Base-by-base conservation (phyloP, 805 yeast genomes). In the Nakazawaea populi region DNA sequence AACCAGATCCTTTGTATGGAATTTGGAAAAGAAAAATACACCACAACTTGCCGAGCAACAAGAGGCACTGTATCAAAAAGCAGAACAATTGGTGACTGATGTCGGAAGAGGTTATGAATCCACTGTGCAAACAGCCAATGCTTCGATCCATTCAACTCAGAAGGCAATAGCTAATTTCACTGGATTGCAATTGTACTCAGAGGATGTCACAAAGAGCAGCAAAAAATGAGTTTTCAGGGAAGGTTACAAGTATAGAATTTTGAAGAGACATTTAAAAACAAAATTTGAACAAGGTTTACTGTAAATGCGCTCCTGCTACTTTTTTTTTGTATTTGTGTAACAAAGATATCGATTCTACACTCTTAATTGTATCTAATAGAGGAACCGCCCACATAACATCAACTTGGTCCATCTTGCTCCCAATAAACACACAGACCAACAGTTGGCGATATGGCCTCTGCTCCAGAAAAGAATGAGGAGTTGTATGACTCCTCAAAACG, bases 41-140 rank as follows among this genome's bases (percentile, higher is more conserved):
- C 95, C 96, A 5, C 73, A 71, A 39, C 63, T 89, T 36, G 89
- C 91, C 11, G 64, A 74, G 43, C 77, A 77, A 50, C 96, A 89
- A 62, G 74, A 76, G 37, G 60, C 64, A 41, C 70, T 82, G 12
- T 70, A 72, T 37, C 64, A 68, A 38, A 69, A 71, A 44, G 76
- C 86, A 6, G 76, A 66, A 14, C 69, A 66, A 4, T 59, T 82
- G 29, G 73, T 72, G 11, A 61, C 65, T 27, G 68, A 70, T 46
- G 70, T 82, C 9, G 80, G 75, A 53, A 59, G 69, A 35, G 67
- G 81, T 55, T 65, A 69, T 56, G 57, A 66, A 48, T 54, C 60
- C 37, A 55, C 80, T 42, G 66, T 70, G 49, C 57, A 58, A 8
- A 42, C 40, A 11, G 51, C 52, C 8, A 36, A 46, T 18, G n/a